These are phyloP conservation scores for Plasmopara viticola DNA, from an alignment of 352 stramenopile genomes.

Conservation along the genomic window DNA sequence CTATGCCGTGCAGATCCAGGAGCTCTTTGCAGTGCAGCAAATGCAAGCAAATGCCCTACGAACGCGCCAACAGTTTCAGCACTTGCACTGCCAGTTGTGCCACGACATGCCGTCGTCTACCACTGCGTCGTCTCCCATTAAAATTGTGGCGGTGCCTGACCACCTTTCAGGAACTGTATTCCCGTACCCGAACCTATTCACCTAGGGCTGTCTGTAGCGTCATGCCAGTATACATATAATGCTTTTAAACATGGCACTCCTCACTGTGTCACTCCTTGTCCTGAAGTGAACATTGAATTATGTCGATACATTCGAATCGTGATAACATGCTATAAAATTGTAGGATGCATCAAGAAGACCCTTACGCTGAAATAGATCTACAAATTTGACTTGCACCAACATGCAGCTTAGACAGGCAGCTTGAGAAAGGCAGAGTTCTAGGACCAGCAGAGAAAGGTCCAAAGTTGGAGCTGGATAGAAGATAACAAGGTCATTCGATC, in stretches of 20 bases:
- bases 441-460: too few species aligned
- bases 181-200: not conserved
- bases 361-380: too few species aligned
- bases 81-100: conserved; percentile 23
- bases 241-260: not conserved
- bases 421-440: too few species aligned
- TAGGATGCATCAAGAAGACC: too few species aligned
- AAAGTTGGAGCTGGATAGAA: too few species aligned
- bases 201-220: not conserved
- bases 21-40: conserved; percentile 41
- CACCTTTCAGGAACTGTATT: conserved; percentile 6
- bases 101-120: conserved; percentile 8
- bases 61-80: conserved; percentile 38
- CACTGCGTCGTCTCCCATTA: conserved; percentile 10
- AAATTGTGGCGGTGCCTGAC: conserved; percentile 12
- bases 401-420: too few species aligned
- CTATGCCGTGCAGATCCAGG: conserved; percentile 34
- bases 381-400: too few species aligned
- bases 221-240: too few species aligned
- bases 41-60: conserved; percentile 43
- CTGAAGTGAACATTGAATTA: too few species aligned
- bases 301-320: too few species aligned
- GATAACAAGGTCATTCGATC: too few species aligned
- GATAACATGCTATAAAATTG: too few species aligned
- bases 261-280: not conserved